Base-by-base conservation (phyloP, 2,329 filamentous ascomycete genomes). In the Aureobasidium leucospermi region DNA sequence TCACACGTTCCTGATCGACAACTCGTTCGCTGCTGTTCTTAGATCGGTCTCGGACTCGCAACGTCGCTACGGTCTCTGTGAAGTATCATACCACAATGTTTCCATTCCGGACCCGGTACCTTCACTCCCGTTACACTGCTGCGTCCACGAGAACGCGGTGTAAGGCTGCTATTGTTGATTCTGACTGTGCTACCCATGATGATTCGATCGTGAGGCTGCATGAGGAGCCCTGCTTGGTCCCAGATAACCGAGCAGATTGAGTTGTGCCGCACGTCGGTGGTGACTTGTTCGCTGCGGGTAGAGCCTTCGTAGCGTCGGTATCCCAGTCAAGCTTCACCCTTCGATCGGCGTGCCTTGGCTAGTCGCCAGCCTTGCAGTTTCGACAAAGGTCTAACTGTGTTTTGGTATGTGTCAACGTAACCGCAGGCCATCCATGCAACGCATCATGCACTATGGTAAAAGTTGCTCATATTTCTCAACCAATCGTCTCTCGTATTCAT, bases 191-290 rank as follows among this genome's bases (percentile, higher is more conserved):
- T 36, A 58, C 55, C 43, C 55, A 32, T 28, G 8, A 45, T 55
- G 41, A 46, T 8, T 56, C 41, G 52, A 56, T 56, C 52, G n/a
- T 38, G 39, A 13, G 36, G 52, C 46, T 46, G 11, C 41, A 19
- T 31, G 38, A 34, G 15, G n/a, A 41, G 52, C 8, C 52, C 41
- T 28, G 52, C 52, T 29, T 56, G 52, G 41, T 29, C 31, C 41
- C 15, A 46, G 52, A 58, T 47, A 45, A 38, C 52, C 52, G 41
- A 46, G 31, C 42, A 57, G 52, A 57, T 57, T 57, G 41, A 46
- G 52, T 57, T 57, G 52, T 46, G 42, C 51, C 51, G 38, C 39
- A 38, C 51, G 8, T 11, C 52, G 43, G 51, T 46, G 28, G 52
- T 36, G n/a, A 46, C 52, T 46, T 38, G 52, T 56, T 38, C 15